Base-by-base conservation (phyloP, 2,329 filamentous ascomycete genomes). In the Colletotrichum liriopes region DNA sequence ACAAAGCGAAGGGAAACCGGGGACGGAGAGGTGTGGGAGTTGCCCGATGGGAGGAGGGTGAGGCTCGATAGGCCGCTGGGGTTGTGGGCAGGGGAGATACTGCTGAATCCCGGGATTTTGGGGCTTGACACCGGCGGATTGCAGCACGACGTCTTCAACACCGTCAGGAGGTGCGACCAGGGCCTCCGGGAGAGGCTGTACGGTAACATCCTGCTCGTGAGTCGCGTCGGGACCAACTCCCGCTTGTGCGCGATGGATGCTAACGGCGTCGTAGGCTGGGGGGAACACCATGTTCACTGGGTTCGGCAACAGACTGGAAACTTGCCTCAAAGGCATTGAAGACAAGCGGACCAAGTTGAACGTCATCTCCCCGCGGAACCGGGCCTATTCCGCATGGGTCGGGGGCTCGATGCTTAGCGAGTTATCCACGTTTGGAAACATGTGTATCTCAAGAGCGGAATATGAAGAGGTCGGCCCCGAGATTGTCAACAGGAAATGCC, bases 391-490 rank as follows among this genome's bases (percentile, higher is more conserved):
- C 5, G 62, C 62, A 16, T 66, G 62, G 47, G 29, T 23, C 18
- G 62, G 55, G n/a, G 67, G 45, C 9, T 67, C 67, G 8, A n/a
- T 70, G 7, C 16, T 70, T 29, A 70, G 47, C 20, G 32, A 67
- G 32, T 37, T 66, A 35, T 54, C 54, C 45, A 52, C 62, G 20
- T 66, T 59, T 20, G 29, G 32, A 37, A 20, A 37, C 45, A 58
- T 66, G 62, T 54, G 54, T 23, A 59, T 64, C 12, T 23, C 32
- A 26, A 55, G 51, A 16, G 66, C 37, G 18, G 66, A 67, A 26
- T 67, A 67, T 18, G 65, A 63, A 26, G 59, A 68, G 41, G 29
- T 16, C 12, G 66, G 66, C 4, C 59, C 51, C 16, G 59, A 26
- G 20, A 35, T 61, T 29, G 63, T 54, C 3, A 47, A 61, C 47